Evolutionary conservation across 208 protist genomes (phyloP), one percentile per base, ranked within the genome.

Genomic region (Phytomonas sp.): DNA sequence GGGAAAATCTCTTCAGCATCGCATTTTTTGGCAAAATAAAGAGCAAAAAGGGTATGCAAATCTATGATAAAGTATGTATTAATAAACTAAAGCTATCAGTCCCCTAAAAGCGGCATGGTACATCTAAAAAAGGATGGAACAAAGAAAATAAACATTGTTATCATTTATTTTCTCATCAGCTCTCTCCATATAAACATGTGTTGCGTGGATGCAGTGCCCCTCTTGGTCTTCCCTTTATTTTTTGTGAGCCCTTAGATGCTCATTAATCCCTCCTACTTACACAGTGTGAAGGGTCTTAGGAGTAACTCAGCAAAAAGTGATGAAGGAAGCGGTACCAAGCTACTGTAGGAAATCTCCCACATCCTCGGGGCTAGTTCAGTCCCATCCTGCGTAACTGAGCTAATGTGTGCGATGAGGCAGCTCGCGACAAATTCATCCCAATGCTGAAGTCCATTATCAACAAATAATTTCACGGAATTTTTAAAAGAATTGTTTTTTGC

Each of bases 361-460:
- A 70, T 73, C 16, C 66, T 71, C 14, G 68, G 42, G 12, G 60
- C 70, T 10, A 52, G 12, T 37, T 42, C 45, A 8, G 31, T 52
- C n/a, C 26, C 65, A 30, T 83, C 79, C 16, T 65, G 67, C 12
- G 61, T 33, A 11, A 67, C n/a, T 23, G 61, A 67, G 62, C 75
- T 67, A 8, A 80, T 72, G 49, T 78, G 71, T 16, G 72, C 34
- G 8, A 67, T 63, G 7, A 84, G 59, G 42, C 73, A 78, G 5
- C 67, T 64, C 34, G 76, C 76, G 2, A 84, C 67, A 16, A 71
- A 36, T 49, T 26, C 76, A 34, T 81, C 79, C 69, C 69, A 81
- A 6, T 52, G 65, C 3, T 45, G 56, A 19, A 76, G 31, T 29
- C 76, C 79, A 37, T 65, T 56, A 7, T 76, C 66, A 2, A 49